phyloP scores from a whole-genome alignment of 208 protist species.

The Acanthamoeba triangularis region DNA sequence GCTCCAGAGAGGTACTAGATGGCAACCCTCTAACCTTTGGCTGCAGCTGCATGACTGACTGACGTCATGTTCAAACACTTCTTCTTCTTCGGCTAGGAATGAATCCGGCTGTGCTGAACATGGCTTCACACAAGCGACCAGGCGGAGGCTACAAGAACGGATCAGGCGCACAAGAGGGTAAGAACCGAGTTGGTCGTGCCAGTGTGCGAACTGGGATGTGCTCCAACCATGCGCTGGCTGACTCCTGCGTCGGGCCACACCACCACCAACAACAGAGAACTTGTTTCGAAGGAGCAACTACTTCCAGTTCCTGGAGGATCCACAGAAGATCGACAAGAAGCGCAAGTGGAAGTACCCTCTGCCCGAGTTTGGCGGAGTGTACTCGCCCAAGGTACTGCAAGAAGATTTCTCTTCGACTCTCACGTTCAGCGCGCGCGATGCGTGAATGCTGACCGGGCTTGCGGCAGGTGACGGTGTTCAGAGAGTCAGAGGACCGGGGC shows the following conservation, averaged over 20 bases:
- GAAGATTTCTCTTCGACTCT: neutral
- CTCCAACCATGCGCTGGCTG: neutral
- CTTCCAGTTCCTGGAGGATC: constrained; percentile 55
- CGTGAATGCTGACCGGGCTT: too few relatives aligned
- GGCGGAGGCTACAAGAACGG: constrained; percentile 46
- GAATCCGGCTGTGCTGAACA: constrained; percentile 68
- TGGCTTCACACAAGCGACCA: constrained; percentile 23
- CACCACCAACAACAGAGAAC: constrained; percentile 21
- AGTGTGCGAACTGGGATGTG: neutral
- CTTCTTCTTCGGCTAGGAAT: neutral
- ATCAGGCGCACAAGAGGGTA: neutral
- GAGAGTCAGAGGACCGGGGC: neutral
- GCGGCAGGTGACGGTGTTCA: neutral
- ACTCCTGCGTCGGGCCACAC: neutral
- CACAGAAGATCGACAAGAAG: constrained; percentile 19
- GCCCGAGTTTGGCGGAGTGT: constrained; percentile 24
- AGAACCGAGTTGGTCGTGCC: neutral
- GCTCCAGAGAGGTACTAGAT: neutral
- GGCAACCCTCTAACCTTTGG: neutral
- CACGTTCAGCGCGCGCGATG: neutral
- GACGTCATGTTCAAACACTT: too few relatives aligned
- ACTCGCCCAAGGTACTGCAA: constrained; percentile 4
- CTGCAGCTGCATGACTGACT: neutral
- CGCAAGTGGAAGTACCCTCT: constrained; percentile 12
- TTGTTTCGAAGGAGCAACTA: constrained; percentile 42